A percentile compares a stretch with the other conserved stretches of the same genome.
Conservation (phyloP, 2,329 filamentous ascomycete genomes). For the Ophiostoma himal-ulmi region DNA sequence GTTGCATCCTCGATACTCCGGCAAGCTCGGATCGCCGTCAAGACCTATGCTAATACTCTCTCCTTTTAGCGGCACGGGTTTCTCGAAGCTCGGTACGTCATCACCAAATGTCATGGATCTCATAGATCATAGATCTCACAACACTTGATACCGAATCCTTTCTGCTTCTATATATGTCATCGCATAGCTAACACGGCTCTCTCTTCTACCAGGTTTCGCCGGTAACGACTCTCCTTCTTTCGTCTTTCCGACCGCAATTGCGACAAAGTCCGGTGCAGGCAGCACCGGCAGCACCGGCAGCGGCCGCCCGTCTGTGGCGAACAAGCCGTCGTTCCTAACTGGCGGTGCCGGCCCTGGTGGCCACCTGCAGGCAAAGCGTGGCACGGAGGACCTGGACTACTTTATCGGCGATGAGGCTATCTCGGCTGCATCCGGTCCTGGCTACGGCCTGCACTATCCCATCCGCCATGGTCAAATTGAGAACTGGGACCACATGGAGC, state of each 20-base stretch:
- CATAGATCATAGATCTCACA: not conserved
- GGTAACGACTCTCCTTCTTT: constrained; percentile 99
- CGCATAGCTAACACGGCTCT: not conserved
- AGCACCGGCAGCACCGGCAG: constrained; percentile 72
- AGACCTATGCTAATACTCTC: constrained; percentile 34
- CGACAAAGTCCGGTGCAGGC: constrained; percentile 74
- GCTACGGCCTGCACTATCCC: constrained; percentile 95
- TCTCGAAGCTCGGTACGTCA: constrained; percentile 88
- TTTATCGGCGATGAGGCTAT: constrained; percentile 98
- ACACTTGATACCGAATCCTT: constrained; percentile 15
- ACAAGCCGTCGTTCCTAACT: constrained; percentile 92
- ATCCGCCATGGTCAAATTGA: constrained; percentile 98
- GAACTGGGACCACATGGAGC: constrained; percentile 99
- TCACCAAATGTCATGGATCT: not conserved
- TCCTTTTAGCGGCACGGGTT: constrained; percentile 81
- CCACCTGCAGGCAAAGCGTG: constrained; percentile 83
- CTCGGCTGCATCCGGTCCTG: constrained; percentile 73
- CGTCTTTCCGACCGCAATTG: constrained; percentile 97
- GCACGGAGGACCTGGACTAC: constrained; percentile 95
- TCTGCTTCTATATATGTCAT: not conserved
- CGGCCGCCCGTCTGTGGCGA: constrained; percentile 81
- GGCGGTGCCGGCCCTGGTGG: constrained; percentile 78
- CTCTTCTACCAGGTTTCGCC: constrained; percentile 69
- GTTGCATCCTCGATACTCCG: not conserved
- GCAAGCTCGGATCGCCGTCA: not conserved